Evolutionary conservation across 352 stramenopile genomes (phyloP), one percentile per base, ranked within the genome.

Genomic region (Pythium utonaiense): DNA sequence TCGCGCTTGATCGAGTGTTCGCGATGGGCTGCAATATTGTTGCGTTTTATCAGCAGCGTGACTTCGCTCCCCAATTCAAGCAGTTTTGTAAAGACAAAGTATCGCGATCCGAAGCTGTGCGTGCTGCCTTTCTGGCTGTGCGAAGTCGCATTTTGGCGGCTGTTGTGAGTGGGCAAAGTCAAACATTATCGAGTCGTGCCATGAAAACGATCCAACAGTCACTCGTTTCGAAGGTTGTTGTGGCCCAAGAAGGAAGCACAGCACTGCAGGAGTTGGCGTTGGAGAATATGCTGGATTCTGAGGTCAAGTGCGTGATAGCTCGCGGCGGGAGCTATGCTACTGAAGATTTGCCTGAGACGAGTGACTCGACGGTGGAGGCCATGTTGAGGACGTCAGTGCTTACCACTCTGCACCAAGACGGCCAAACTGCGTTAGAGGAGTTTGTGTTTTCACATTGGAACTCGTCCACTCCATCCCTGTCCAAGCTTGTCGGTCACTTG

Each of bases 11-110:
- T 60, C 80, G 83, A 25, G 61, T 88, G 25, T 76, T 88, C 62
- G 68, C 71, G 14, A 59, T 74, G 40, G 83, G 83, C 4, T 74
- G 86, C 28, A 75, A 71, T 54, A 65, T 83, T 17, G 47, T 61
- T 12, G 80, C 80, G 13, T 53, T 89, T 13, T 67, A 89, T 33
- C 80, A 91, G 34, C 80, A 89, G 54, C 75, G 79, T 19, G 77
- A 91, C 57, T 65, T 73, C 16, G 67, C 69, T 17, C 22, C 67
- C 5, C 74, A 82, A 45, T 74, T 88, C 34, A 70, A 82, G 50
- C 67, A 85, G 25, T 75, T 89, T 76, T 88, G 50, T 47, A 89
- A 60, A 49, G 70, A 33, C 66, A 71, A 57, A 70, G 70, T 10
- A 53, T 60, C 24, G 56, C 80, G 53, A 30, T 90, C 27, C 47